Conservation (phyloP, 441 rosid genomes). For the Mallotus japonicus region DNA sequence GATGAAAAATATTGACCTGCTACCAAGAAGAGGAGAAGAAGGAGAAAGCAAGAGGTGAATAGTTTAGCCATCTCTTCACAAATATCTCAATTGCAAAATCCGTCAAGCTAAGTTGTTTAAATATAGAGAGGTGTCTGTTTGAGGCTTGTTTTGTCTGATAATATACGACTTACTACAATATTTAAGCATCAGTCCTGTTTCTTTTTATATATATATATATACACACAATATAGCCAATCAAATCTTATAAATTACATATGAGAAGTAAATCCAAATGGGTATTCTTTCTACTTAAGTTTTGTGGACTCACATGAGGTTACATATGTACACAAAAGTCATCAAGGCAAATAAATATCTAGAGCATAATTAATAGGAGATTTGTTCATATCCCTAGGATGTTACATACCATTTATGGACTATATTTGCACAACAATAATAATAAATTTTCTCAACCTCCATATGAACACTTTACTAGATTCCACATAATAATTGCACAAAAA, state of each 20-base stretch:
- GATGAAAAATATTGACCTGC: constrained; percentile 12
- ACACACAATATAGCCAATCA: neutral
- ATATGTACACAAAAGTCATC: constrained; percentile 6
- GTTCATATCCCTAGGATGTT: neutral
- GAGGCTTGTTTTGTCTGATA: constrained; percentile 14
- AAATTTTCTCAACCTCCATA: neutral
- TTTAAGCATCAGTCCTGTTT: neutral
- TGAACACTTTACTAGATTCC: neutral
- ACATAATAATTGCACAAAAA: neutral
- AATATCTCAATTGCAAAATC: constrained; percentile 11
- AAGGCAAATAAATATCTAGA: constrained; percentile 7
- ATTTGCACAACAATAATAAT: neutral
- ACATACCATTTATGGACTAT: constrained; percentile 4
- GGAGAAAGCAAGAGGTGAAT: constrained; percentile 14
- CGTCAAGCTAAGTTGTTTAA: neutral
- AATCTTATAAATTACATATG: neutral
- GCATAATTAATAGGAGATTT: neutral
- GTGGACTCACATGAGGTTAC: neutral
- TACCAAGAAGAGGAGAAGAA: constrained; percentile 12
- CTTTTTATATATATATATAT: too few relatives aligned
- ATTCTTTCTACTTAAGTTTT: neutral
- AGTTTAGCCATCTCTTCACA: constrained; percentile 21
- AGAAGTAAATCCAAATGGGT: neutral
- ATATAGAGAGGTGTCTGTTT: neutral
- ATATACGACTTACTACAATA: neutral